Evolutionary conservation across 2,329 filamentous ascomycete genomes (phyloP).

Genomic region (Talaromyces sp.): DNA sequence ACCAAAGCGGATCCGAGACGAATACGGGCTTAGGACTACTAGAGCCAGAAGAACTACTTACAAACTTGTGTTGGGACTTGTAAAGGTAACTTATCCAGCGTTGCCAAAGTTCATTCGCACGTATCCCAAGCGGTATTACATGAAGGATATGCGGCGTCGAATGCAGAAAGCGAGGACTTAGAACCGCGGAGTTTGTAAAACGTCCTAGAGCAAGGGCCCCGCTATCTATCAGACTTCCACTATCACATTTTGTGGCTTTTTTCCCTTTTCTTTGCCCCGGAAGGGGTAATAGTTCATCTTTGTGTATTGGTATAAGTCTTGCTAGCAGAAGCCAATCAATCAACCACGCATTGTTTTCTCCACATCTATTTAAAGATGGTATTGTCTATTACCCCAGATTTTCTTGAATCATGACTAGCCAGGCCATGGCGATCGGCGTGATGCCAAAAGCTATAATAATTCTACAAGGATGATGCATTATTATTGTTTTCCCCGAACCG

Average conservation of each 20-base stretch:
- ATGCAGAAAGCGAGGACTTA: conserved; percentile 5
- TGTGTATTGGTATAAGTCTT: not conserved
- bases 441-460: not conserved
- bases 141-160: conserved; percentile 28
- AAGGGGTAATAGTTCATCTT: not conserved
- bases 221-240: not conserved
- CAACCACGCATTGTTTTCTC: not conserved
- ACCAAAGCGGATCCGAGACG: conserved; percentile 21
- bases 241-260: not conserved
- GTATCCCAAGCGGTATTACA: conserved; percentile 23
- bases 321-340: not conserved
- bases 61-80: conserved; percentile 16
- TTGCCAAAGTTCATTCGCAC: conserved; percentile 22
- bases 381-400: not conserved
- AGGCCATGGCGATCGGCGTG: not conserved
- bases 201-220: too few species aligned
- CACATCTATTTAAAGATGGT: not conserved
- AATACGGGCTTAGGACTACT: conserved; percentile 22
- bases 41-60: conserved; percentile 16
- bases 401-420: not conserved
- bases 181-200: not conserved
- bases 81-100: conserved; percentile 18
- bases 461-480: not conserved
- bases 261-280: not conserved
- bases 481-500: not conserved